Base-by-base conservation (phyloP, 345 rosid species). In the Lenwebbia sp. region DNA sequence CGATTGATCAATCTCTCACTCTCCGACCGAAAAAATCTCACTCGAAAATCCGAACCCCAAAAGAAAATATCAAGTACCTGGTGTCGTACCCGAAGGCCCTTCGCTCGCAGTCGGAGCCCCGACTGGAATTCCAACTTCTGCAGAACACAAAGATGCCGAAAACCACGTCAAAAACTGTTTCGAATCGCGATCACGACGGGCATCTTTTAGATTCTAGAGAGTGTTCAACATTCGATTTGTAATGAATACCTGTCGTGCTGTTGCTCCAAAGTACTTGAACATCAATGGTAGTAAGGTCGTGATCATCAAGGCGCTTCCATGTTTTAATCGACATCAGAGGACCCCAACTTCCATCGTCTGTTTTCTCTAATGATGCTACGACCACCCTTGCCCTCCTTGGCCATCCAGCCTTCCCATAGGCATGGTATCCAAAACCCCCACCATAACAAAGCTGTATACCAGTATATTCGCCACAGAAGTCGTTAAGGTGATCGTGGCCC, bases 341-440 rank as follows among this genome's bases (percentile, higher is more conserved):
- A 49, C 94, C 98, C 99, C 99, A 95, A 15, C 86, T 86, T 82
- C 92, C 95, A 70, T 88, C 65, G 85, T 81, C 88, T 30, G 89
- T 89, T 90, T 91, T 94, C 92, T 92, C 97, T 91, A 97, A 88
- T 76, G 94, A 91, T 62, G 93, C 97, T 52, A 90, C 88, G 81
- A 97, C 94, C 8, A 95, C 91, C 87, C 99, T 92, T 2, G 94
- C 94, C 87, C 99, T 94, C 91, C 99, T 92, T 22, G 93, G 85
- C 98, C 98, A 96, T 10, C 99, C 99, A 50, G 94, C 96, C 90
- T 92, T 93, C 85, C 99, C 99, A 76, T 96, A 97, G 30, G 96
- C 99, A 91, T 95, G 99, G 91, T 96, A 96, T 90, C 99, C 98
- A 88, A 94, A 93, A 25, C 97, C 99, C 76, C 98, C 99, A 54